phyloP scores from a whole-genome alignment of 768 basidiomycete genomes.

The Basidioascus undulatus region DNA sequence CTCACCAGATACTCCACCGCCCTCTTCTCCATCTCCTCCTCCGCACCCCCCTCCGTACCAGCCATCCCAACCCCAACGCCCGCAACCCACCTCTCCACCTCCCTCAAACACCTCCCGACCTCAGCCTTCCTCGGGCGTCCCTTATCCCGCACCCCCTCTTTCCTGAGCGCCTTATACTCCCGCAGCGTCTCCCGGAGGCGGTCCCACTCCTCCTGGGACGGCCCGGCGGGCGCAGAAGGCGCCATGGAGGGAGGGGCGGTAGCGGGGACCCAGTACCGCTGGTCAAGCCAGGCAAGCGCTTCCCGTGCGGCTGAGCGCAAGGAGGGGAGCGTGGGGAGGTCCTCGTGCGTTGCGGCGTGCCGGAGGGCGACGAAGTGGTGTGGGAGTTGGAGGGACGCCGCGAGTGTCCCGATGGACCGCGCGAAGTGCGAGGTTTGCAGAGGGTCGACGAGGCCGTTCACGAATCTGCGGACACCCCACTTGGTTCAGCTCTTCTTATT shows the following conservation, averaged over 20 bases:
- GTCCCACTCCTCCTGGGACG: conserved; percentile 9
- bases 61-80: conserved; percentile 18
- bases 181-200: conserved; percentile 19
- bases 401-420: conserved; percentile 69
- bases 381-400: conserved; percentile 62
- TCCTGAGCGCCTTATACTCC: conserved; percentile 44
- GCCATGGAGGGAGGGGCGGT: conserved; percentile 26
- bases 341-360: conserved; percentile 90
- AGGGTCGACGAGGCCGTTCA: conserved; percentile 88
- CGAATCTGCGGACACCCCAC: conserved; percentile 60
- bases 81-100: conserved; percentile 50
- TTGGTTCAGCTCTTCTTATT: conserved; percentile 30
- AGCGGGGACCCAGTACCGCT: conserved; percentile 62
- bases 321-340: conserved; percentile 30
- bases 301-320: conserved; percentile 44
- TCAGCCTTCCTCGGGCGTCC: conserved; percentile 32
- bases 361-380: conserved; percentile 73
- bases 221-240: conserved; percentile 1
- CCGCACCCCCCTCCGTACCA: conserved; percentile 19
- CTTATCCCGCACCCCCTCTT: conserved; percentile 36
- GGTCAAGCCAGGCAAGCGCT: conserved; percentile 58
- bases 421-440: conserved; percentile 74
- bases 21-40: conserved; percentile 32
- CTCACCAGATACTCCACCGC: conserved; percentile 45
- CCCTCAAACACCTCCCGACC: conserved; percentile 28